A percentile compares a stretch with the other conserved stretches of the same genome.
Evolutionary conservation across 768 basidiomycete genomes (phyloP).

Genomic region (Scleroderma citrinum): DNA sequence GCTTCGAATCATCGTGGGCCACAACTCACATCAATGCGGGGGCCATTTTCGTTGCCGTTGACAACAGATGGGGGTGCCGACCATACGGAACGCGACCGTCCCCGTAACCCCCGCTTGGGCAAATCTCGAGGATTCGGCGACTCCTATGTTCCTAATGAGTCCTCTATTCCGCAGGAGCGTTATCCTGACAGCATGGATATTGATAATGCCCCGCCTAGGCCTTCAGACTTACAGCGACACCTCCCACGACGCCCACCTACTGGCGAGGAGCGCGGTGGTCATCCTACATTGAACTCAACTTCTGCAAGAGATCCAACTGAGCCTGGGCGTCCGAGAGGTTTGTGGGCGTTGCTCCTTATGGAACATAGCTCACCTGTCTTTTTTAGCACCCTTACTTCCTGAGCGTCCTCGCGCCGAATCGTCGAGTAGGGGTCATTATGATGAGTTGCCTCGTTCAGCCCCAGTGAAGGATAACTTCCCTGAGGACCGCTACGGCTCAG

Average conservation of each 20-base stretch:
- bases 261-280: constrained; percentile 22
- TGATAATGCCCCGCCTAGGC: constrained; percentile 20
- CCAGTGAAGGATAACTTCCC: constrained; percentile 13
- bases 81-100: constrained; percentile 6
- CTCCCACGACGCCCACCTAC: constrained; percentile 12
- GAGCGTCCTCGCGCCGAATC: neutral
- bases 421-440: neutral
- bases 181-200: constrained; percentile 21
- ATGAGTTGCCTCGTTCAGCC: constrained; percentile 12
- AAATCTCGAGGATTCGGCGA: constrained; percentile 10
- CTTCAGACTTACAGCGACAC: constrained; percentile 16
- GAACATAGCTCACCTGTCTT: neutral
- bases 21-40: constrained; percentile 3
- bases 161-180: constrained; percentile 15
- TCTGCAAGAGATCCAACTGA: constrained; percentile 29
- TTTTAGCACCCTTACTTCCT: neutral
- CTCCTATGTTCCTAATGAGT: constrained; percentile 13
- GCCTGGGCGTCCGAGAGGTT: constrained; percentile 14
- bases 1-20: neutral
- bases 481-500: constrained; percentile 13
- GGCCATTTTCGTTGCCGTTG: constrained; percentile 10
- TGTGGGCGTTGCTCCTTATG: neutral
- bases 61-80: constrained; percentile 12
- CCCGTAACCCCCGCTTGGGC: constrained; percentile 9
- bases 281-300: constrained; percentile 25